phyloP scores from a whole-genome alignment of 306 rosid species.

The Argentina anserina region DNA sequence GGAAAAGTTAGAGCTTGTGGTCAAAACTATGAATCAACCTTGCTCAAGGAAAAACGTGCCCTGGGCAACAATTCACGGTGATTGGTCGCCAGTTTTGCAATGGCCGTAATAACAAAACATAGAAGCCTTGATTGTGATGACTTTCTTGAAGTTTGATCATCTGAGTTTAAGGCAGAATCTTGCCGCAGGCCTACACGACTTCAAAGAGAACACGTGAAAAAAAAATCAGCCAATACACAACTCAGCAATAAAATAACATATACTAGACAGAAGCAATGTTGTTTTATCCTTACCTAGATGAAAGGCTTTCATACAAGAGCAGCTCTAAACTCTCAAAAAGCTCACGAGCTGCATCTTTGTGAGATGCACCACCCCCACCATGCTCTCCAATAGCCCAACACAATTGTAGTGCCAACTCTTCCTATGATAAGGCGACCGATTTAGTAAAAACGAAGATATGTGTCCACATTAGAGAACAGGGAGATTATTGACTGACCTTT shows the following conservation, averaged over 20 bases:
- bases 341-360: constrained; percentile 97
- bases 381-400: constrained; percentile 99
- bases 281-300: constrained; percentile 58
- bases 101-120: constrained; percentile 90
- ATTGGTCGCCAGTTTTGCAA: constrained; percentile 90
- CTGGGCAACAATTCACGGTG: constrained; percentile 88
- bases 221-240: constrained; percentile 23
- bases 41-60: constrained; percentile 90
- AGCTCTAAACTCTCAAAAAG: constrained; percentile 93
- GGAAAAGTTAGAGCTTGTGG: neutral
- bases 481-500: constrained; percentile 55
- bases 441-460: constrained; percentile 19
- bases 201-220: constrained; percentile 1
- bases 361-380: constrained; percentile 89
- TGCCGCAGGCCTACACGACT: constrained; percentile 83
- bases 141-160: constrained; percentile 55
- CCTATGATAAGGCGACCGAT: constrained; percentile 36
- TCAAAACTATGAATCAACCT: constrained; percentile 42
- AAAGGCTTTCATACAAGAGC: constrained; percentile 89
- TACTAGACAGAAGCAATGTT: neutral
- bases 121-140: constrained; percentile 89
- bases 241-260: constrained; percentile 4
- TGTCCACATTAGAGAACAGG: constrained; percentile 8
- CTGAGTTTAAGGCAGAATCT: constrained; percentile 47
- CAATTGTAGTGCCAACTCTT: constrained; percentile 87